Base-by-base conservation (phyloP, 108 stramenopile genomes). In the Fragilariopsis cylindrus region DNA sequence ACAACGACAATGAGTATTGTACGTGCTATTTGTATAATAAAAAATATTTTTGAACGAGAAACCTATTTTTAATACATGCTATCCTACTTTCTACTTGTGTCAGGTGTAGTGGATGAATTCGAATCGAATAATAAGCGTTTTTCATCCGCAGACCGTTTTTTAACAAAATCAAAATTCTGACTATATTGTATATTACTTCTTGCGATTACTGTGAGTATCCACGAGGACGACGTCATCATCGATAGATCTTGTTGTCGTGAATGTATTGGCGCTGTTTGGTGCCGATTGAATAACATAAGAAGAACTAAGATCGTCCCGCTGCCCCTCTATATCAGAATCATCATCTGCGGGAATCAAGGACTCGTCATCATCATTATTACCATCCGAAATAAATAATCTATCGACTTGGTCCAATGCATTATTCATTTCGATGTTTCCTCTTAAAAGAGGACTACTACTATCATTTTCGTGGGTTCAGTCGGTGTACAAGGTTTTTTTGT, bases 281-380 rank as follows among this genome's bases (percentile, higher is more conserved):
- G 84, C 67, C 42, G 75, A 74, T 19, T 72, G 56, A 69, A 85
- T 60, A 48, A 77, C 72, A 60, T 80, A 80, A 3, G 79, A 80
- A 41, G 67, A 58, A 63, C 45, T 40, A 30, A 30, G 30, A 50
- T 80, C 83, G 49, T 80, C 78, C 3, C 57, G 56, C n/a, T 54
- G 42, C 39, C 43, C 40, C 45, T 63, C 62, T 9, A 11, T 7
- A 43, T 63, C 62, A 6, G 71, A 68, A 53, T 12, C 52, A 53
- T 12, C 12, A 48, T 18, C 67, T 21, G 58, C 71, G 11, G 72
- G 75, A 55, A 72, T 52, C 18, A 73, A 47, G 7, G 75, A 73
- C 54, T 39, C 21, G 21, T 74, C 73, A 30, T 82, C 77, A 13
- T 11, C 18, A 39, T 13, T 21, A 41, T 76, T 49, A 5, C 3